phyloP scores from a whole-genome alignment of 1,284 basidiomycete species.

The Ganoderma sinense region DNA sequence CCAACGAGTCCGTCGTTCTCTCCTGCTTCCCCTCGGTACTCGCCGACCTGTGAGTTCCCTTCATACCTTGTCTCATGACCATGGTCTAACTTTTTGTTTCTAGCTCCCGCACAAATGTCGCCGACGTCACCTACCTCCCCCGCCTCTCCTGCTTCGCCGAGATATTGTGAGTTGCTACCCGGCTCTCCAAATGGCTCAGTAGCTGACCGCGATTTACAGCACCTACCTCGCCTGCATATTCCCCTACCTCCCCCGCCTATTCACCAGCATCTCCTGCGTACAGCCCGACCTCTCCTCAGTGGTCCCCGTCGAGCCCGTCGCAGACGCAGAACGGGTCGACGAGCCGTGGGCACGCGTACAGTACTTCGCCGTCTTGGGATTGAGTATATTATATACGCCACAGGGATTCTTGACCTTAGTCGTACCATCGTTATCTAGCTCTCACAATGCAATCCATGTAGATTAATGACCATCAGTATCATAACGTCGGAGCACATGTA shows the following conservation, averaged over 20 bases:
- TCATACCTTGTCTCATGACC: slow-evolving; percentile 5
- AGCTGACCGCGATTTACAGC: slow-evolving; percentile 24
- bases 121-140: slow-evolving; percentile 87
- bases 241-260: slow-evolving; percentile 78
- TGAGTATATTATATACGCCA: slow-evolving; percentile 39
- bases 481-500: neutral
- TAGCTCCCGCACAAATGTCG: slow-evolving; percentile 79
- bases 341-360: slow-evolving; percentile 53
- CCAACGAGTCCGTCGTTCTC: slow-evolving; percentile 89
- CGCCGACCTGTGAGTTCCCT: slow-evolving; percentile 70
- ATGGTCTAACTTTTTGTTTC: neutral
- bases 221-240: slow-evolving; percentile 78
- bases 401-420: slow-evolving; percentile 34
- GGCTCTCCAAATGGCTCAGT: neutral
- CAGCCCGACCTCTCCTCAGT: slow-evolving; percentile 81
- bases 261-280: slow-evolving; percentile 87
- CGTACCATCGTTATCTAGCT: slow-evolving; percentile 33
- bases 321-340: slow-evolving; percentile 55
- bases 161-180: slow-evolving; percentile 77
- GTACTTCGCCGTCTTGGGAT: slow-evolving; percentile 66
- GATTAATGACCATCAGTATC: slow-evolving; percentile 33
- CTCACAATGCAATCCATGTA: slow-evolving; percentile 35
- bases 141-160: slow-evolving; percentile 85
- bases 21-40: slow-evolving; percentile 86
- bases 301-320: slow-evolving; percentile 83